Evolutionary conservation across 2,329 filamentous ascomycete species (phyloP), one percentile per base, ranked within the genome.

Genomic region (Dothistroma pini): DNA sequence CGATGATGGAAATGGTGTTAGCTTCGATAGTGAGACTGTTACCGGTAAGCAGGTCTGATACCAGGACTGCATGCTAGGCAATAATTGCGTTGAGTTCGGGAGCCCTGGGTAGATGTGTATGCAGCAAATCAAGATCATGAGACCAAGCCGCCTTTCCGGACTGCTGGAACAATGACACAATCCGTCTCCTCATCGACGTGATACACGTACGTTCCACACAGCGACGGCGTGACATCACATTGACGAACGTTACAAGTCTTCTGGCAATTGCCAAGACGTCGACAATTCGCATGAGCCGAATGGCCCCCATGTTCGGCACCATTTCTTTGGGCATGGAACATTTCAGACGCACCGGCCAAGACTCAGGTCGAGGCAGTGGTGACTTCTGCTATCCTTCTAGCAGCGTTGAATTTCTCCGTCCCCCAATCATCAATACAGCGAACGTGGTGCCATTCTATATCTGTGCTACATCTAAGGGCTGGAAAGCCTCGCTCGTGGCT

Each of bases 1-100:
- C 53, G 70, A 71, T 57, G 66, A 63, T 4, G 54, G 56, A 10
- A 41, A 51, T 16, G 53, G 50, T n/a, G 54, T 61, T 38, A 50
- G 41, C 11, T 61, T 64, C 14, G 56, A 56, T 32, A 56, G 55
- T 35, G 59, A 57, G 29, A 22, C 54, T n/a, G 16, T 41, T 19
- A 48, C 50, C 38, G 60, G 49, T 29, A 50, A 50, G 52, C 57
- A 59, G 47, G 22, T 22, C 53, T 58, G 41, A 44, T 19, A n/a
- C 14, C 12, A 9, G 16, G 4, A 14, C 16, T 19, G 16, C 11
- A 4, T 38, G 11, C 16, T 38, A 9, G 35, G 35, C 35, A 38
- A 9, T 9, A 16, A 16, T 38, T 38, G 35, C 35, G 8, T 38
- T 38, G 35, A 29, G 25, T 2, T 29, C 2, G 25, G 6, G 25